Base-by-base conservation (phyloP, 495 filamentous ascomycete species). In the Zalerion maritima region DNA sequence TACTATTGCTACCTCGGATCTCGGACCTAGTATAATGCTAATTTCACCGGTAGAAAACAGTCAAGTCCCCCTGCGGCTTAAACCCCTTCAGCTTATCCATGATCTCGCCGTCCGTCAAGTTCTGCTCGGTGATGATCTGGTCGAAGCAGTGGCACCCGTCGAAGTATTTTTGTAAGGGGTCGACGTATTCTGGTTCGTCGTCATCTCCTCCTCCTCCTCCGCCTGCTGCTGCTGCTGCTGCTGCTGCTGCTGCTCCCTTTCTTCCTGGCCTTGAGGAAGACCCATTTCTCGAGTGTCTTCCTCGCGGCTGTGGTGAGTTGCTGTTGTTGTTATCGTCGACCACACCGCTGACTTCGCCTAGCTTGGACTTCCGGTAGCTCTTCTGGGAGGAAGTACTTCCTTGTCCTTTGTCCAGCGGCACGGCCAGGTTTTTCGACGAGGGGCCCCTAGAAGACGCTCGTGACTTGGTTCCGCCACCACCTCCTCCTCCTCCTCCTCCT, bases 91-190 rank as follows among this genome's bases (percentile, higher is more conserved):
- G 43, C 38, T 49, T 58, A 14, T 53, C 53, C 57, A 69, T 57
- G 29, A 76, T 64, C 44, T 69, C 64, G 33, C 52, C 49, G 37
- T 78, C 71, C 3, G 61, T 67, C 47, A 74, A 42, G 31, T 67
- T 59, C 47, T 64, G 55, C 60, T 87, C 84, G 10, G 80, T 81
- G 43, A 82, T 87, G 35, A 92, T 87, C 64, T 93, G 75, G 57
- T 93, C 85, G 48, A 92, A 81, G 37, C 68, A 74, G 47, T 89
- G 83, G 43, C 64, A 71, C 0, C 85, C 85, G 52, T 93, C 82
- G 10, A 85, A 54, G 48, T 78, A 91, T 35, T 63, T 66, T 18
- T 65, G 62, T 40, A 92, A 43, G 24, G 48, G 45, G 15, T 57
- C 57, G 10, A 18, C 37, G 11, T 37, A 31, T 15, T 37, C 29